phyloP scores from a whole-genome alignment of 2,329 filamentous ascomycete species.

The Fusarium stilboides region DNA sequence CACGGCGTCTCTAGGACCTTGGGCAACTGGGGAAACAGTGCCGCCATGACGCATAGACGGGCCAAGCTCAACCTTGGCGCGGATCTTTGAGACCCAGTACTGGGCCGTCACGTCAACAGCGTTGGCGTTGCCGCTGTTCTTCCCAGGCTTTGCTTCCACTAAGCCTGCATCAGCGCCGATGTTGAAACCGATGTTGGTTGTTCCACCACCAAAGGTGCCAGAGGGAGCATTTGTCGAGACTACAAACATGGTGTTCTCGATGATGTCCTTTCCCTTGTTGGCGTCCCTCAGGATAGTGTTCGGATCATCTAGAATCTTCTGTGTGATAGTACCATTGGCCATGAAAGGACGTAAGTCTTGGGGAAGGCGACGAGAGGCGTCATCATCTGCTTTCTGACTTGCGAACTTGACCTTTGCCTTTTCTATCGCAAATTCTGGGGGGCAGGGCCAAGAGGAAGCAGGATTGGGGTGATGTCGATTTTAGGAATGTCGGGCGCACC shows the following conservation, averaged over 20 bases:
- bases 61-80: neutral
- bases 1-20: neutral
- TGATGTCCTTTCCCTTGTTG: neutral
- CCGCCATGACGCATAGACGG: neutral
- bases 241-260: neutral
- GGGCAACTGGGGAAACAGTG: neutral
- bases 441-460: neutral
- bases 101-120: slow-evolving; percentile 5
- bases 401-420: neutral
- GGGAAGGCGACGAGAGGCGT: neutral
- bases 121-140: neutral
- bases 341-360: neutral
- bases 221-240: neutral
- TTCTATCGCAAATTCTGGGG: neutral
- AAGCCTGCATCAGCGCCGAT: neutral
- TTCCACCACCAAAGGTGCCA: neutral
- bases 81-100: slow-evolving; percentile 6
- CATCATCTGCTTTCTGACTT: neutral
- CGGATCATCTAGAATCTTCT: neutral
- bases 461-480: neutral
- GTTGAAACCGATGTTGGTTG: slow-evolving; percentile 5
- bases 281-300: neutral
- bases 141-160: neutral
- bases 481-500: neutral
- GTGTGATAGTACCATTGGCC: neutral